Base-by-base conservation (phyloP, 2,329 filamentous ascomycete genomes). In the Grosmannia clavigera region DNA sequence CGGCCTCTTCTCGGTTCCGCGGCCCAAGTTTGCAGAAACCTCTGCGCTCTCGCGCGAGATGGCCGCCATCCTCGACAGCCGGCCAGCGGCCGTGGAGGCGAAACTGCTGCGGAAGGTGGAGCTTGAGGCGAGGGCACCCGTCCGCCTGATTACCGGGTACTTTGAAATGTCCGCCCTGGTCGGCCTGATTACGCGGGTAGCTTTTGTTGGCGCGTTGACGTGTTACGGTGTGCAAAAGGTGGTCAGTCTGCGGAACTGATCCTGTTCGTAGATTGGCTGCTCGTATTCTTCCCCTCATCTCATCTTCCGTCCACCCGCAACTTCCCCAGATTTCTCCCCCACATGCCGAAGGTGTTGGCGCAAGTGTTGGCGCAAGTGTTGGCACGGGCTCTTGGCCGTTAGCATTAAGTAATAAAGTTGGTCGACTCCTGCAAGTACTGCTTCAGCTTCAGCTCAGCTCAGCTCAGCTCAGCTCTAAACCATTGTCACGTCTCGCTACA, bases 81-180 rank as follows among this genome's bases (percentile, higher is more conserved):
- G 40, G 16, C 5, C 16, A 29, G 5, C 22, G 5, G 12, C 56
- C 3, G 33, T 5, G 7, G 25, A 5, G 25, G 48, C 48, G 1
- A 10, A 6, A 6, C 33, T 52, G 3, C 5, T 46, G 1, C 33
- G 38, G 2, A n/a, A n/a, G 1, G 40, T 58, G 1, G 3, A 29
- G 3, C 3, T 62, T 1, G 52, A 58, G 10, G 33, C 16, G 19
- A 40, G 58, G 9, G 55, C 35, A 3, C 58, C 58, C 5, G 53
- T 62, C 14, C 22, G 43, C 3, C 33, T 29, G 12, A 62, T 62
- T 11, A 10, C 25, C 1, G 58, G 58, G 12, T 62, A 60, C 35
- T 62, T 62, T 50, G 61, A 62, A 25, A 51, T 7, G 9, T 58
- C 61, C 14, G 58, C 58, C 1, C 55, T 60, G 5, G 58, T 62